Percentiles rank a stretch among this genome's conserved stretches.
phyloP scores from a whole-genome alignment of 139 green algal genomes.

The Micractinium conductrix region DNA sequence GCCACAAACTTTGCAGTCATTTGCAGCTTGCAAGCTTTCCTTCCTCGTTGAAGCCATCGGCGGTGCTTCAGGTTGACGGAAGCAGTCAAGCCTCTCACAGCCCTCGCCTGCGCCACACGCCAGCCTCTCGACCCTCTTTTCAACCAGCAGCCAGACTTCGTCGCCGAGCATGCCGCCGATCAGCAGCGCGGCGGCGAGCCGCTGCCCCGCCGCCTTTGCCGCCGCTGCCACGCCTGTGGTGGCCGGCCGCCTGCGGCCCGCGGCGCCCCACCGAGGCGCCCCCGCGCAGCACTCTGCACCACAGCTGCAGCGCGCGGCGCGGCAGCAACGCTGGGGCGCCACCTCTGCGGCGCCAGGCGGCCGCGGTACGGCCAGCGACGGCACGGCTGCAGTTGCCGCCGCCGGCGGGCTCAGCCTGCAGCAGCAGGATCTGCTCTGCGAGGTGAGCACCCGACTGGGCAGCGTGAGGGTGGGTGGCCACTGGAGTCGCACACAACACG shows the following conservation, averaged over 20 bases:
- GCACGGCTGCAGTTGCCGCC: background rate
- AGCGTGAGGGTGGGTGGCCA: no score
- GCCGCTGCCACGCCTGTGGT: no score
- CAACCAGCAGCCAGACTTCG: no score
- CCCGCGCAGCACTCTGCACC: background rate
- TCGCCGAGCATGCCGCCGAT: no score
- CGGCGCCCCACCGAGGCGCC: background rate
- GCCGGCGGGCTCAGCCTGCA: background rate
- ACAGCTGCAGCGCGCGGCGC: background rate
- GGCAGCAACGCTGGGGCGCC: background rate
- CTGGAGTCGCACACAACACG: no score
- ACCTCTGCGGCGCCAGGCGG: background rate
- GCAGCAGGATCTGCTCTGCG: background rate
- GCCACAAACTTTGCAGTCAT: no score
- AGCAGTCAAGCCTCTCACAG: no score
- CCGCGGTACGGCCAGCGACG: background rate
- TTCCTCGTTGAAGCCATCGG: no score
- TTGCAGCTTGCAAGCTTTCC: no score
- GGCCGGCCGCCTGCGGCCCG: background rate
- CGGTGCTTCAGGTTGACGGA: no score
- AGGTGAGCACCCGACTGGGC: background rate
- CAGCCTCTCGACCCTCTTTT: no score
- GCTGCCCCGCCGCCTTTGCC: background rate
- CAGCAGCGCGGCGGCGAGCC: background rate
- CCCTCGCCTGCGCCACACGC: no score